Evolutionary conservation across 768 basidiomycete genomes (phyloP).

Genomic region (Lentinula boryana): DNA sequence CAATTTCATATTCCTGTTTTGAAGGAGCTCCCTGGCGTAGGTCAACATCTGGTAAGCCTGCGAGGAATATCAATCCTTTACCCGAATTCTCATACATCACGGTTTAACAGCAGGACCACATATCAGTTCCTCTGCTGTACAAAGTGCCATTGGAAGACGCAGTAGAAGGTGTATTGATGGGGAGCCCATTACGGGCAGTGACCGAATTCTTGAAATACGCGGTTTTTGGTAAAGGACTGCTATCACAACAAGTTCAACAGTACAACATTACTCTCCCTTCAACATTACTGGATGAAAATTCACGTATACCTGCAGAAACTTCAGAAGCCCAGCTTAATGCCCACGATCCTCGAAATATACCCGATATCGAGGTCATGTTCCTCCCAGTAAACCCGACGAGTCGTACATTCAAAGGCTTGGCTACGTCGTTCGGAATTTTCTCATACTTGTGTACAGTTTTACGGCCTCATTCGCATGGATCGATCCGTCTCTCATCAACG

Average conservation of each 20-base stretch:
- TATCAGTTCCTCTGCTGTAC: constrained; percentile 26
- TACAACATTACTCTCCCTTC: constrained; percentile 24
- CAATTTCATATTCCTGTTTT: constrained; percentile 28
- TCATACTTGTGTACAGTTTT: neutral
- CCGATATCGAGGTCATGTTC: constrained; percentile 35
- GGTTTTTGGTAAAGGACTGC: constrained; percentile 25
- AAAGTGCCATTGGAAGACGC: constrained; percentile 25
- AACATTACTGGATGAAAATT: constrained; percentile 16
- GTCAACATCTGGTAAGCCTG: constrained; percentile 28
- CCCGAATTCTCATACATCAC: neutral
- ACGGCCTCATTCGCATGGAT: constrained; percentile 16
- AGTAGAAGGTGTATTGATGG: constrained; percentile 17
- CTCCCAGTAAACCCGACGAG: constrained; percentile 13
- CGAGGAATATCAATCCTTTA: neutral
- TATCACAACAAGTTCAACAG: constrained; percentile 24
- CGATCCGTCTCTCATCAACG: constrained; percentile 18
- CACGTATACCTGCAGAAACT: constrained; percentile 1
- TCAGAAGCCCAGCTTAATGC: constrained; percentile 13
- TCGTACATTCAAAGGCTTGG: constrained; percentile 9
- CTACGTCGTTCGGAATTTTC: constrained; percentile 14
- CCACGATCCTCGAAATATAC: constrained; percentile 17
- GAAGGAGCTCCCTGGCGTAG: constrained; percentile 37
- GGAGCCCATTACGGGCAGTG: constrained; percentile 19
- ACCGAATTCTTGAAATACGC: constrained; percentile 27
- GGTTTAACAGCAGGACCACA: constrained; percentile 29